These are phyloP conservation scores for Coemansia umbellata DNA, from an alignment of 192 early-diverging fungal species.

Conservation along the genomic window DNA sequence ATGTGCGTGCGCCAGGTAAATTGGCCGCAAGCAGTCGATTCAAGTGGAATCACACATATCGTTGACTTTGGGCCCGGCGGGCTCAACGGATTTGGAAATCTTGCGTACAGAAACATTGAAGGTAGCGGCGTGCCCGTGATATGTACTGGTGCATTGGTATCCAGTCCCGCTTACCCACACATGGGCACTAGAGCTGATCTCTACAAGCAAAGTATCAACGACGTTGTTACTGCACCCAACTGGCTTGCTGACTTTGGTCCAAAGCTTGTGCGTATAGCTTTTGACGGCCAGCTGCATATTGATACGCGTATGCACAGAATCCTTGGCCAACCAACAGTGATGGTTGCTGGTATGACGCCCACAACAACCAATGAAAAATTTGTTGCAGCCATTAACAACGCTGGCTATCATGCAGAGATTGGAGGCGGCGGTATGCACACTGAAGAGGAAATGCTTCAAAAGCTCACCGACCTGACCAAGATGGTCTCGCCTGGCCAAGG, in stretches of 20 bases:
- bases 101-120: slow-evolving; percentile 83
- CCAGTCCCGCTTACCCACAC: slow-evolving; percentile 7
- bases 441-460: slow-evolving; percentile 61
- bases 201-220: slow-evolving; percentile 52
- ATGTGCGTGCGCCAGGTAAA: slow-evolving; percentile 59
- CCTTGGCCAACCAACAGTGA: slow-evolving; percentile 80
- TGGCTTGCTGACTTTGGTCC: slow-evolving; percentile 84
- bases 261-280: slow-evolving; percentile 62
- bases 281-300: slow-evolving; percentile 65
- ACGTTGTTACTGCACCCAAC: slow-evolving; percentile 72
- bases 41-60: slow-evolving; percentile 66
- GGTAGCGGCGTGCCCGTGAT: slow-evolving; percentile 68
- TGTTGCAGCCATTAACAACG: slow-evolving; percentile 79
- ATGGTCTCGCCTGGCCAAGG: slow-evolving; percentile 73
- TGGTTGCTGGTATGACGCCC: slow-evolving; percentile 95
- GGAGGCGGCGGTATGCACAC: slow-evolving; percentile 88
- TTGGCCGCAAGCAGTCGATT: slow-evolving; percentile 58
- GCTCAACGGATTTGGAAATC: slow-evolving; percentile 72
- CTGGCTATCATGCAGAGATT: slow-evolving; percentile 88
- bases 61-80: slow-evolving; percentile 92
- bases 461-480: slow-evolving; percentile 70
- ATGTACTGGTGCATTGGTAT: slow-evolving; percentile 7
- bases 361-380: slow-evolving; percentile 74
- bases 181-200: slow-evolving; percentile 71
- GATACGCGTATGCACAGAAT: slow-evolving; percentile 83